Base-by-base conservation (phyloP, 257 asterid species). In the Nicotiana knightiana region DNA sequence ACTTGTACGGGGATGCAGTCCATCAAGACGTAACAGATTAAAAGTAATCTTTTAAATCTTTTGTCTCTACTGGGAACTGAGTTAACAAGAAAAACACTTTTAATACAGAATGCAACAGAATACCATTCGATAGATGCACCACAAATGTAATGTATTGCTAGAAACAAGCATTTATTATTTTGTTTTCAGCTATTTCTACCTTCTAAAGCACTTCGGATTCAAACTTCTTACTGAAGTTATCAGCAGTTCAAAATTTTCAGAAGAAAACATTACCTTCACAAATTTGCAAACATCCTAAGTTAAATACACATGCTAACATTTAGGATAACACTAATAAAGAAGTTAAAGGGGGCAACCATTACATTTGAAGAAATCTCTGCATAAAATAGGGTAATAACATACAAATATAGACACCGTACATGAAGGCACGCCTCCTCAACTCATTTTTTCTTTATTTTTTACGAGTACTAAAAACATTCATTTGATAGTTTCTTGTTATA, bases 401-500 rank as follows among this genome's bases (percentile, higher is more conserved):
- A 71, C 21, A 21, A 71, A 71, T 24, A 71, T 71, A 46, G 79
- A 46, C 79, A 46, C 24, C 46, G 61, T 24, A 71, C 24, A 39
- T 39, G 58, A 70, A 21, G 58, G 21, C 58, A 43, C 46, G 11
- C 77, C 58, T 18, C 32, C 55, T 39, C 35, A 39, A 39, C 3
- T 48, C 39, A 53, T n/a, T 39, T 39, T 68, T n/a, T 67, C 9
- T 5, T 39, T 43, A 43, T 6, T 70, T 18, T 9, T 43, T 70
- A 70, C 4, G 10, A 5, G 18, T 35, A n/a, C n/a, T 70, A 39
- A n/a, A 43, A 70, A 21, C 33, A 39, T 43, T 32, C 57, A 43
- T 70, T 70, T 21, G 33, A 39, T 70, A 70, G 77, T 39, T 70
- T 39, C n/a, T 70, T 70, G 77, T 39, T 51, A 70, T 70, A 70